Conservation (phyloP, 352 stramenopile species). For the Phytophthora sojae region DNA sequence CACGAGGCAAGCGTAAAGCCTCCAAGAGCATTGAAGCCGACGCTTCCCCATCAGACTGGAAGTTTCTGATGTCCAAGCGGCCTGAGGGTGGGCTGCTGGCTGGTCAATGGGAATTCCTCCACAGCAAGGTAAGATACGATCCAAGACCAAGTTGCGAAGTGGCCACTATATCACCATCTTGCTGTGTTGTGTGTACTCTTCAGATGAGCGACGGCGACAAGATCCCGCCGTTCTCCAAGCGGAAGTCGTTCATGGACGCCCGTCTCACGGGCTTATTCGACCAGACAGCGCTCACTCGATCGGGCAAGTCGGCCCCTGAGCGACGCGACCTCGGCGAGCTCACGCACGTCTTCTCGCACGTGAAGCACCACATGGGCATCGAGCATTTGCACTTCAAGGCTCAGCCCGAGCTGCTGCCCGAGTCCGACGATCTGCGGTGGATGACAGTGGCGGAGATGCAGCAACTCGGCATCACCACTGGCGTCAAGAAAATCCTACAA, state of each 20-base stretch:
- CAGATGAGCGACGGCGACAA: conserved; percentile 69
- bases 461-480: conserved; percentile 85
- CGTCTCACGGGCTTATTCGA: conserved; percentile 49
- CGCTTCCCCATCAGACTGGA: conserved; percentile 47
- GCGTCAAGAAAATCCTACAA: conserved; percentile 88
- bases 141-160: not conserved
- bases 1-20: conserved; percentile 30
- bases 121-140: conserved; percentile 57
- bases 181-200: conserved; percentile 7
- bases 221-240: conserved; percentile 69
- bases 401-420: conserved; percentile 28
- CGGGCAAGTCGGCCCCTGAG: conserved; percentile 33
- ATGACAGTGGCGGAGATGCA: conserved; percentile 83
- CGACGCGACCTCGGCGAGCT: conserved; percentile 76
- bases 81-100: conserved; percentile 77
- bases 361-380: conserved; percentile 92
- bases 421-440: conserved; percentile 57
- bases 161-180: not conserved
- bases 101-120: conserved; percentile 91
- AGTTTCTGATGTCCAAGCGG: conserved; percentile 84
- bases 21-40: conserved; percentile 24
- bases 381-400: conserved; percentile 78
- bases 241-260: conserved; percentile 63
- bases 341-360: conserved; percentile 91
- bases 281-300: conserved; percentile 22